Percentiles rank a stretch among this genome's conserved stretches.
Evolutionary conservation across 805 yeast genomes (phyloP).

Genomic region (Priceomyces castillae): DNA sequence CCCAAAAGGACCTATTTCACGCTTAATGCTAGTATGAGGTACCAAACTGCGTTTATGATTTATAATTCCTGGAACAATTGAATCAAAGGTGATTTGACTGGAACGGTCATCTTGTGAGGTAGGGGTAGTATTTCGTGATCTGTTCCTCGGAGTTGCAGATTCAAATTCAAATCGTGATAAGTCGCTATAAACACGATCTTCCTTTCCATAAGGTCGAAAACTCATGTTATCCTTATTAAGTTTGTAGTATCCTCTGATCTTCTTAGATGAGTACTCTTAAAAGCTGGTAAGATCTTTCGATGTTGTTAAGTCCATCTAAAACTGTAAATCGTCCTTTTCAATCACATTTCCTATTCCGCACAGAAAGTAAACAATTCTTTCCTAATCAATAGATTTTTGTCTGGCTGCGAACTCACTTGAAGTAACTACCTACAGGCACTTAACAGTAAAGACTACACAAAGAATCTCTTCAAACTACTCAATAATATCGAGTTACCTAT

Average conservation of each 20-base stretch:
- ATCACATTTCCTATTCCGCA: neutral
- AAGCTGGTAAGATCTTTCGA: neutral
- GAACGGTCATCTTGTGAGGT: slow-evolving; percentile 17
- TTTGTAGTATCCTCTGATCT: neutral
- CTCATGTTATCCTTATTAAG: slow-evolving; percentile 10
- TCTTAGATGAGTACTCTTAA: neutral
- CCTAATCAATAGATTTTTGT: no score
- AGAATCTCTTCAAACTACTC: no score
- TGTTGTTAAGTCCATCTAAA: neutral
- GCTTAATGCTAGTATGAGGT: neutral
- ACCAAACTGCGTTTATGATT: neutral
- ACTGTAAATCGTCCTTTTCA: neutral
- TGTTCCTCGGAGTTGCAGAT: slow-evolving; percentile 18
- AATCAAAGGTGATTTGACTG: slow-evolving; percentile 4
- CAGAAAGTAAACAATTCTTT: neutral
- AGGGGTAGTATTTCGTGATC: slow-evolving; percentile 35
- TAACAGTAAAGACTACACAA: no score
- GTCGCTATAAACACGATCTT: slow-evolving; percentile 30
- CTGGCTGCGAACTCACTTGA: no score
- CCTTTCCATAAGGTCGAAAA: slow-evolving; percentile 19
- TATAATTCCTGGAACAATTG: neutral
- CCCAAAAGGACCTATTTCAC: neutral
- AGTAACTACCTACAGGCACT: no score
- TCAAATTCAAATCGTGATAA: slow-evolving; percentile 32
- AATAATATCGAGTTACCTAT: no score